Conservation (phyloP, 2,329 filamentous ascomycete species). For the Trichocomaceae sp. region DNA sequence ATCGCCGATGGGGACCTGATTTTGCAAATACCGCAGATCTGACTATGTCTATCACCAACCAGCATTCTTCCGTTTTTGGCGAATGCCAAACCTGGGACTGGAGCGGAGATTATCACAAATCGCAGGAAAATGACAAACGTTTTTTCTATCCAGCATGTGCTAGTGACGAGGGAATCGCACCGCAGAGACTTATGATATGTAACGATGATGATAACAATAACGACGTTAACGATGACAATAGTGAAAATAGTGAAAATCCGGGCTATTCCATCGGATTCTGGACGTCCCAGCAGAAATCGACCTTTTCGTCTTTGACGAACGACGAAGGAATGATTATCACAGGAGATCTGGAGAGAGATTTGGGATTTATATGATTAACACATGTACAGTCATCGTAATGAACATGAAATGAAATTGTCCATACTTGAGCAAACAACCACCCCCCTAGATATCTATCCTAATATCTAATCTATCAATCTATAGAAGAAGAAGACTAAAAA, state of each 20-base stretch:
- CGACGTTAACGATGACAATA: not conserved
- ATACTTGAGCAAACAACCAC: not conserved
- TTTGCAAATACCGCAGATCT: not conserved
- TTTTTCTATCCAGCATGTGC: too few relatives aligned
- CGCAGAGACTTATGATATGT: constrained; percentile 13
- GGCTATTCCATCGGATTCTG: not conserved
- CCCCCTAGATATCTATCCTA: not conserved
- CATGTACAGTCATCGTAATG: not conserved
- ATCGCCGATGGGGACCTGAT: not conserved
- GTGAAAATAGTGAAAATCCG: not conserved
- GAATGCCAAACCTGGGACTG: too few relatives aligned
- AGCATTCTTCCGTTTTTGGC: not conserved
- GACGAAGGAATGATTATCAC: constrained; percentile 22
- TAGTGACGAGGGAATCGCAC: constrained; percentile 9
- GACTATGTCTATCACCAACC: not conserved
- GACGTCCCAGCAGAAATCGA: not conserved
- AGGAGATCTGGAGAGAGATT: constrained; percentile 33
- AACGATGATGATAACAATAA: constrained; percentile 12
- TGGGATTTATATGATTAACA: constrained; percentile 21
- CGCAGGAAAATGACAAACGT: too few relatives aligned
- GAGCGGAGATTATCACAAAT: too few relatives aligned
- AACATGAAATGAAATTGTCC: not conserved
- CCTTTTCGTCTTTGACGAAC: not conserved
- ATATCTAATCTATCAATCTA: not conserved
- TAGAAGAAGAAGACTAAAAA: not conserved